Evolutionary conservation across 2,329 filamentous ascomycete species (phyloP), one percentile per base, ranked within the genome.

Genomic region (Achaetomium macrosporum): DNA sequence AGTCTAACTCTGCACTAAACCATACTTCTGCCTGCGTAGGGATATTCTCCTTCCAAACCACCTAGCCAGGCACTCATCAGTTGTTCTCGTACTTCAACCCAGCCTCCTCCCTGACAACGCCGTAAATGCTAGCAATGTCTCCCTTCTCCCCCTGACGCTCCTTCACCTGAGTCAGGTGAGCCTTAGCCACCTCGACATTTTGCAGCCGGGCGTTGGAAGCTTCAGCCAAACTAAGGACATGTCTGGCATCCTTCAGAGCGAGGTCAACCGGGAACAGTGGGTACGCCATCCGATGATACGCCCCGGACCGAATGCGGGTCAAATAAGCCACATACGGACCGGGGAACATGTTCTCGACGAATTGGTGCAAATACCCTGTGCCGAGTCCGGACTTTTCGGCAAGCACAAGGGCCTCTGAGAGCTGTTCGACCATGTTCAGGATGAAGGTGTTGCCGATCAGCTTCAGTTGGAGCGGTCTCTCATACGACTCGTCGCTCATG

Each of bases 391-490:
- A 78, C 69, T 91, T 92, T 69, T 96, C 90, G 5, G 89, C 89
- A 6, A 90, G 71, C 1, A 86, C 82, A 64, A 92, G 80, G 6
- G 84, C 87, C 71, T 95, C 89, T 1, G 87, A 83, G 4, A 96
- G 73, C 47, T 88, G 79, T 64, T 90, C 85, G 20, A 91, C 80
- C 79, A 91, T 91, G 71, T 88, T 87, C 39, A 95, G 67, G 61
- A 96, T 78, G 66, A 96, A 91, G 0, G 87, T 88, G 69, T 96
- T 96, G 53, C 91, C 90, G 37, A 95, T 78, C 17, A 96, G 75
- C 71, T 96, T 93, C 44, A 95, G 74, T 42, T 82, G 78, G 1
- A 83, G 79, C 5, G 90, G 84, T 49, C 82, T 81, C 48, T 85
- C 81, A 45, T 84, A 83, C 1, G 85, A 78, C 68, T 88, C 79